A percentile compares a stretch with the other conserved stretches of the same genome.
Conservation (phyloP, 2,329 filamentous ascomycete species). For the Fusarium sp. region DNA sequence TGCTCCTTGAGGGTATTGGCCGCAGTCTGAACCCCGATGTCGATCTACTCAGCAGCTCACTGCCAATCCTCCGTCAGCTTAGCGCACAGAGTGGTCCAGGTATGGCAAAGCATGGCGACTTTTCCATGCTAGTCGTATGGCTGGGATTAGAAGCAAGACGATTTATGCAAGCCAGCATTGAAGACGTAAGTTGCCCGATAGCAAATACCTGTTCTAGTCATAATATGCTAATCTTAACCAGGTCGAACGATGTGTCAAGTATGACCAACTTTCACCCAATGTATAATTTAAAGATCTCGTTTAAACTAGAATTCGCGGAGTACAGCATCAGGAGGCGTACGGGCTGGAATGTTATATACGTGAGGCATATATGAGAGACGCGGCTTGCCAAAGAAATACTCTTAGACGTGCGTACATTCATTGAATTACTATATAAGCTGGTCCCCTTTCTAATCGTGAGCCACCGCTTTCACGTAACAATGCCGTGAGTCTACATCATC, state of each 20-base stretch:
- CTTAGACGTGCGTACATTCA: conserved; percentile 12
- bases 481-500: background rate
- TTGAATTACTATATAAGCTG: conserved; percentile 6
- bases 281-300: conserved; percentile 63
- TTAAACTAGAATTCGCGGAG: conserved; percentile 1
- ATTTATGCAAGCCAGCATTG: conserved; percentile 89
- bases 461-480: background rate
- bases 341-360: background rate
- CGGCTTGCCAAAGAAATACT: background rate
- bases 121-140: conserved; percentile 91
- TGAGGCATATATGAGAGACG: background rate
- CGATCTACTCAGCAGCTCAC: conserved; percentile 85
- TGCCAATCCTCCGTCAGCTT: conserved; percentile 90
- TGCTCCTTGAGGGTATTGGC: conserved; percentile 94
- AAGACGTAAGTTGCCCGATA: conserved; percentile 72
- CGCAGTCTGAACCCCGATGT: conserved; percentile 86
- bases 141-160: conserved; percentile 87
- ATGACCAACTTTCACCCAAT: conserved; percentile 88
- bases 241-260: conserved; percentile 91
- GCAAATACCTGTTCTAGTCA: background rate
- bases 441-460: background rate
- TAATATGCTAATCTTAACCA: conserved; percentile 48
- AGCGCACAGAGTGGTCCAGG: conserved; percentile 80
- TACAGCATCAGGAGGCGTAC: conserved; percentile 34
- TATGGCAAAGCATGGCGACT: conserved; percentile 78